phyloP scores from a whole-genome alignment of 257 asterid species.

The Anisodus tanguticus region DNA sequence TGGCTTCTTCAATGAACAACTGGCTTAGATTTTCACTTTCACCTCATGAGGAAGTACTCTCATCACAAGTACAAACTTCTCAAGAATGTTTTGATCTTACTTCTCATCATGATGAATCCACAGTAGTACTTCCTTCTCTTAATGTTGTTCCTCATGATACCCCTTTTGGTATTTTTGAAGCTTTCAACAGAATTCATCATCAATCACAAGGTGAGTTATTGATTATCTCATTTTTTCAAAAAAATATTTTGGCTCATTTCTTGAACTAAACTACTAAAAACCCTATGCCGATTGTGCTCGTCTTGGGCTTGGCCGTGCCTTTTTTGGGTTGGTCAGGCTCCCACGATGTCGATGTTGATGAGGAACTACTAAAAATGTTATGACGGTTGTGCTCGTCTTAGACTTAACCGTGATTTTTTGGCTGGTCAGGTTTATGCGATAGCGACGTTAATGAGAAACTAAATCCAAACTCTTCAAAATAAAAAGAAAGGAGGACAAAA shows the following conservation, averaged over 20 bases:
- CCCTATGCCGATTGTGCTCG: background rate
- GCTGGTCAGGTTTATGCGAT: background rate
- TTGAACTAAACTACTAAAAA: background rate
- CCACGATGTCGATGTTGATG: no score
- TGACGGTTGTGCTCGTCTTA: background rate
- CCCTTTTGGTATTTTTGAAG: constrained; percentile 56
- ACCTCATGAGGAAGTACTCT: constrained; percentile 50
- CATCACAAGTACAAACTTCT: constrained; percentile 37
- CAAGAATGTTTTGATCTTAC: constrained; percentile 61
- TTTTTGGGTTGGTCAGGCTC: no score
- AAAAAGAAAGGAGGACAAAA: no score
- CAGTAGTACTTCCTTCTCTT: constrained; percentile 50
- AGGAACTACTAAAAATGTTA: no score
- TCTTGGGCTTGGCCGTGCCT: no score
- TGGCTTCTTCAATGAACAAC: constrained; percentile 61
- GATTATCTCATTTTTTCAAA: background rate
- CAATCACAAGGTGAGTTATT: constrained; percentile 51
- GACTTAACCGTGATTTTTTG: background rate
- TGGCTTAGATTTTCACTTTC: constrained; percentile 83
- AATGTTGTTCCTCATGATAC: constrained; percentile 43
- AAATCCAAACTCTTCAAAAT: background rate
- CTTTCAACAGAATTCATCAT: constrained; percentile 48
- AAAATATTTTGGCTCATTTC: background rate
- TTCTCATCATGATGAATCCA: constrained; percentile 37
- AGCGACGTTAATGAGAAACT: background rate